Evolutionary conservation across 1,139 yeast species (phyloP).

Genomic region (Hyphopichia khmerensis): DNA sequence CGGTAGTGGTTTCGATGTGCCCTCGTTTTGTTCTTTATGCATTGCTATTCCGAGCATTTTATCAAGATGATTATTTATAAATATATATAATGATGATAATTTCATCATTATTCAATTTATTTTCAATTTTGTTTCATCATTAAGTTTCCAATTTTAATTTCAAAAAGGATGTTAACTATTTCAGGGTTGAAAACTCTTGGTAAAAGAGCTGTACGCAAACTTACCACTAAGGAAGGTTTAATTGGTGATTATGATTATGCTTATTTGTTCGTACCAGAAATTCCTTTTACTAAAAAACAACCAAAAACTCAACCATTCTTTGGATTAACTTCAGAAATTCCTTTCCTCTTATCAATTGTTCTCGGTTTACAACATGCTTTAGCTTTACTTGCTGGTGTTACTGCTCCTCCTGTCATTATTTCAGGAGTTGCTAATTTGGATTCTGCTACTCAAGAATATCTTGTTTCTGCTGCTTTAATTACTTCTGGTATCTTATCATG

Average conservation of each 20-base stretch:
- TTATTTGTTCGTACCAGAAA: conserved; percentile 70
- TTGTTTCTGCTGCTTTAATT: conserved; percentile 76
- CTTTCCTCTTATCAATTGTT: conserved; percentile 67
- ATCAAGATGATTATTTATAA: no score
- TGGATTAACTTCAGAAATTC: conserved; percentile 76
- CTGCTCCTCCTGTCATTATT: conserved; percentile 80
- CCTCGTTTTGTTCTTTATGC: no score
- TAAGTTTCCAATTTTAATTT: background rate
- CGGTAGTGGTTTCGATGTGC: no score
- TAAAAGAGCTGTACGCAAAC: conserved; percentile 34
- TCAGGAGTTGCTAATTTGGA: conserved; percentile 59
- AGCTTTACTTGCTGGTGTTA: conserved; percentile 89
- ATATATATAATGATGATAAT: no score
- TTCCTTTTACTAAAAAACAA: conserved; percentile 60
- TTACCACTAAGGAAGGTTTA: conserved; percentile 73
- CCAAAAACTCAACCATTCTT: conserved; percentile 73
- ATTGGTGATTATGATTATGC: conserved; percentile 82
- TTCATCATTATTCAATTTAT: no score
- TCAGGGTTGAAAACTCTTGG: conserved; percentile 14
- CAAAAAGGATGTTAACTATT: conserved; percentile 7
- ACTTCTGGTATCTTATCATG: conserved; percentile 71
- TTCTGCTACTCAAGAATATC: conserved; percentile 54
- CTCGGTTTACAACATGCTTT: conserved; percentile 85
- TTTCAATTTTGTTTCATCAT: background rate
- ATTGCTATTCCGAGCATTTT: no score